A percentile compares a stretch with the other conserved stretches of the same genome.
phyloP scores from a whole-genome alignment of 1,139 yeast genomes.

The Pneumocystis carinii region DNA sequence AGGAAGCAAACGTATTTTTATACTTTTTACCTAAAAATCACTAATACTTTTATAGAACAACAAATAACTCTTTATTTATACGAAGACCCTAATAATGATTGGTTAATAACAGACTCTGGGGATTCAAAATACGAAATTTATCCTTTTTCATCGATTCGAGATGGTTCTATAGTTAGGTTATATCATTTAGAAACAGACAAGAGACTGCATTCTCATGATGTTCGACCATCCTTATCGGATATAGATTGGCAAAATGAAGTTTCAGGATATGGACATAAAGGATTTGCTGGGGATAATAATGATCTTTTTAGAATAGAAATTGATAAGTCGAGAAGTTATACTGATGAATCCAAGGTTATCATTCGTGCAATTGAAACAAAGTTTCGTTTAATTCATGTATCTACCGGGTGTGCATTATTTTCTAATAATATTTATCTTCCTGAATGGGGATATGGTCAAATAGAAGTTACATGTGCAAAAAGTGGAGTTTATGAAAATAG shows the following conservation, averaged over 20 bases:
- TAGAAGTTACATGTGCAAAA: conserved; percentile 84
- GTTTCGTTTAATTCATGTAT: conserved; percentile 75
- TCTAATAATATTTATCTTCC: conserved; percentile 80
- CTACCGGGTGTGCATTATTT: conserved; percentile 79
- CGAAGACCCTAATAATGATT: conserved; percentile 71
- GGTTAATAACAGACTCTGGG: conserved; percentile 38
- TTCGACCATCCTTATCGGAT: conserved; percentile 81
- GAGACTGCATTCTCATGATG: conserved; percentile 91
- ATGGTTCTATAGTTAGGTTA: conserved; percentile 71
- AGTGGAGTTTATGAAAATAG: conserved; percentile 64
- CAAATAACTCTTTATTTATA: conserved; percentile 90
- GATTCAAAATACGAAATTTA: conserved; percentile 20
- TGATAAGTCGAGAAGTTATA: conserved; percentile 41
- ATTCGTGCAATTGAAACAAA: conserved; percentile 70
- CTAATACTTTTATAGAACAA: conserved; percentile 34
- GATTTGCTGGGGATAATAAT: conserved; percentile 86
- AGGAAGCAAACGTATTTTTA: conserved; percentile 54
- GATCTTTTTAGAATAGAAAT: conserved; percentile 90
- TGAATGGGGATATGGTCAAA: conserved; percentile 92
- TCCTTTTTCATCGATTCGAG: conserved; percentile 42
- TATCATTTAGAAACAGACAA: conserved; percentile 53
- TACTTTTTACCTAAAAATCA: background rate
- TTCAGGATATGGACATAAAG: conserved; percentile 79
- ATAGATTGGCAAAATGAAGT: conserved; percentile 96
- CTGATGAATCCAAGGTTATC: conserved; percentile 44